Base-by-base conservation (phyloP, 441 rosid species). In the Macaranga tanarius region DNA sequence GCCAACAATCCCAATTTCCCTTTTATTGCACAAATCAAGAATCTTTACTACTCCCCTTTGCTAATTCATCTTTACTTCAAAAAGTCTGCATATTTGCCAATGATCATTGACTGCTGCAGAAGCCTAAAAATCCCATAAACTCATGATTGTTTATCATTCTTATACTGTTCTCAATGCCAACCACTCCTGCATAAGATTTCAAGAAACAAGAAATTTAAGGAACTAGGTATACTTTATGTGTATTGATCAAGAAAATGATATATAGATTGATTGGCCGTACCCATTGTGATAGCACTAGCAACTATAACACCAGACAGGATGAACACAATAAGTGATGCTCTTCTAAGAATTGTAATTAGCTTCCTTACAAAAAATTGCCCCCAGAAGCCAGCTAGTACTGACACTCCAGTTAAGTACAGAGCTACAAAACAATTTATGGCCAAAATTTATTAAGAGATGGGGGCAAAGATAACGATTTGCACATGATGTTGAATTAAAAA, bases 201-300 rank as follows among this genome's bases (percentile, higher is more conserved):
- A 68, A 58, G 10, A 58, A 58, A 19, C 62, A 34, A 31, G 5
- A 1, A 26, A 11, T 0, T 11, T 1, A 26, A 34, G 22, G 5
- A 3, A 44, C 13, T 1, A 4, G 11, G 38, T 8, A 58, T 58
- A 13, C 11, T 23, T 25, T 25, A 12, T 0, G 20, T 55, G 4
- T 9, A 55, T 20, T n/a, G 2, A 55, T 55, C 25, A 22, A 31
- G 44, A 12, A 23, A 1, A 51, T 19, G 0, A 45, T 5, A 16
- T 34, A 15, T 2, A 45, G 50, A 19, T 12, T 57, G 3, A 5
- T 17, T 31, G 44, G 44, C n/a, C 50, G 51, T 87, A 88, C 95
- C 97, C 98, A 90, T 90, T 50, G 90, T 89, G 50, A 95, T 79
- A 72, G 98, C 98, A 81, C 93, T 90, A 0, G 90, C 95, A 79